Percentiles rank a stretch among this genome's conserved stretches.
Evolutionary conservation across 345 rosid genomes (phyloP).

Genomic region (Conringia planisiliqua): DNA sequence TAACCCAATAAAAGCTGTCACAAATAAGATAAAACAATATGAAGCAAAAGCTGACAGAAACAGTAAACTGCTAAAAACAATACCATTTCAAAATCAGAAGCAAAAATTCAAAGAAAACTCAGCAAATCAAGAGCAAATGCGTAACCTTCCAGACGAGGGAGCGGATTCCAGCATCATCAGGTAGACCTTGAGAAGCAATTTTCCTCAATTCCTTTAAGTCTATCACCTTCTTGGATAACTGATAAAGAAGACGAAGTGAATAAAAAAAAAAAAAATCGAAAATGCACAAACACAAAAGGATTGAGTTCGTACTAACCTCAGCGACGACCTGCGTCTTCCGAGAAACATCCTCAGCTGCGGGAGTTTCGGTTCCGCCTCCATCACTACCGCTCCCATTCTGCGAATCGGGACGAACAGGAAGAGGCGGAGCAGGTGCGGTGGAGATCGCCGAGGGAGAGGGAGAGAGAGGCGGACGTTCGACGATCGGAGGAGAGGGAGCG

Average conservation of each 20-base stretch:
- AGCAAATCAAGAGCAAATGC: background rate
- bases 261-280: constrained; percentile 1
- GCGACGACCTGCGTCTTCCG: constrained; percentile 73
- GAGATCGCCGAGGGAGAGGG: constrained; percentile 38
- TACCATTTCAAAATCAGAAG: background rate
- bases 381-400: constrained; percentile 17
- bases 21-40: constrained; percentile 6
- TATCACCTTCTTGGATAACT: constrained; percentile 84
- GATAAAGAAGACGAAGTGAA: background rate
- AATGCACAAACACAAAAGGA: background rate
- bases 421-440: constrained; percentile 29
- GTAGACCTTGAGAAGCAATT: constrained; percentile 76
- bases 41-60: constrained; percentile 1
- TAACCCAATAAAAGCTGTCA: constrained; percentile 83
- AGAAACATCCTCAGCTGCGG: constrained; percentile 59
- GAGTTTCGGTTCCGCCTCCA: constrained; percentile 34
- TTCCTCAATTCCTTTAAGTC: constrained; percentile 76
- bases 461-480: constrained; percentile 32
- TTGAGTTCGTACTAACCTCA: constrained; percentile 44
- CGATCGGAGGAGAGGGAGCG: constrained; percentile 30
- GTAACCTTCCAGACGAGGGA: constrained; percentile 88
- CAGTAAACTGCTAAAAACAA: background rate
- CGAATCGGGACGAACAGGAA: constrained; percentile 28
- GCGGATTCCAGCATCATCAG: constrained; percentile 83
- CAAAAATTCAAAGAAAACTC: background rate